Conservation (phyloP, 2,329 filamentous ascomycete genomes). For the Ceratocystis smalleyi region DNA sequence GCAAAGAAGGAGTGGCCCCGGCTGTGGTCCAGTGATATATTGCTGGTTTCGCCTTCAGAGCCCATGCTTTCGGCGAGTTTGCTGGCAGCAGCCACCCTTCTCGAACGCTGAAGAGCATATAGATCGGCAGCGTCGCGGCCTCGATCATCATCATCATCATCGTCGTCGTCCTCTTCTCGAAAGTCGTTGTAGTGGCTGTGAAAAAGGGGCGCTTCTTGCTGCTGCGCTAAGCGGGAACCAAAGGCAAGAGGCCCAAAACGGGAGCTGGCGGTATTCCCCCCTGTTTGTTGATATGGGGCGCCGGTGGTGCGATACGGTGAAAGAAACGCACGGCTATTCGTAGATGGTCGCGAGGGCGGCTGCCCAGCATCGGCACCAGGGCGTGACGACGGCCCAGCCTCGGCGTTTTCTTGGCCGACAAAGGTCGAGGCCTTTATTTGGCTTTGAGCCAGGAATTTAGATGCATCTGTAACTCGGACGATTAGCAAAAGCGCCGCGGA, state of each 20-base stretch:
- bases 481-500: background rate
- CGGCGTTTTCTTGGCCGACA: constrained; percentile 39
- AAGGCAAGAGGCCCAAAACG: constrained; percentile 61
- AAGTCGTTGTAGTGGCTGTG: constrained; percentile 84
- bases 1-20: constrained; percentile 24
- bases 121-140: constrained; percentile 87
- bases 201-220: constrained; percentile 79
- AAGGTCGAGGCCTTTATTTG: constrained; percentile 74
- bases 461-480: constrained; percentile 56
- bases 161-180: constrained; percentile 81
- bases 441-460: constrained; percentile 88
- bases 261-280: constrained; percentile 34
- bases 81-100: constrained; percentile 73
- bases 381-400: constrained; percentile 24
- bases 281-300: constrained; percentile 69
- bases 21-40: constrained; percentile 38
- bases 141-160: constrained; percentile 80
- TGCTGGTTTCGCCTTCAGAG: constrained; percentile 55
- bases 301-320: constrained; percentile 33
- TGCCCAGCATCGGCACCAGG: constrained; percentile 21
- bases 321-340: constrained; percentile 29
- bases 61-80: constrained; percentile 75
- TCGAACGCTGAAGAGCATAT: constrained; percentile 77
- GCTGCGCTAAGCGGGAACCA: constrained; percentile 55
- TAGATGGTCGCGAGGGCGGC: constrained; percentile 10